phyloP scores from a whole-genome alignment of 2,329 filamentous ascomycete species.

The Fusarium pseudocircinatum region DNA sequence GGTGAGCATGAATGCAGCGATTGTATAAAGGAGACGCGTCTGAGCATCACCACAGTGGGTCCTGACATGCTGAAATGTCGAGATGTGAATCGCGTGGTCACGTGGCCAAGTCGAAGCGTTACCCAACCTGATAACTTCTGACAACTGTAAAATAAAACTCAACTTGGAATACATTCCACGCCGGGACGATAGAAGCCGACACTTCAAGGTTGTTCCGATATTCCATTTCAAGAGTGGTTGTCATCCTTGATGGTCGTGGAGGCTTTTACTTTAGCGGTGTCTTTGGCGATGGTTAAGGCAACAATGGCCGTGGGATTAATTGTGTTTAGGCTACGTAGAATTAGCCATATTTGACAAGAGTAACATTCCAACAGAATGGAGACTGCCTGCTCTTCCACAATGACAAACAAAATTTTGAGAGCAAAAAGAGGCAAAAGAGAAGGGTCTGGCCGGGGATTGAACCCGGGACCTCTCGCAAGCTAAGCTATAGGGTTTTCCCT shows the following conservation, averaged over 20 bases:
- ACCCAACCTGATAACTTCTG: neutral
- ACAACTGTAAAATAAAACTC: neutral
- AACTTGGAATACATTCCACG: neutral
- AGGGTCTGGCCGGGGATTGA: constrained; percentile 58
- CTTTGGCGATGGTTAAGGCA: too few species aligned
- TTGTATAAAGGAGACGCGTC: neutral
- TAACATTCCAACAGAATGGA: neutral
- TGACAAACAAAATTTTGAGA: neutral
- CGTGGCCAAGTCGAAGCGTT: neutral
- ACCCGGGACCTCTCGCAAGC: constrained; percentile 58
- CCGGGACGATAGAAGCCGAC: neutral
- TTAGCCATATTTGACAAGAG: too few species aligned
- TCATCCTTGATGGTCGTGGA: too few species aligned
- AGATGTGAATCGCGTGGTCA: neutral
- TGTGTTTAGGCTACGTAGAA: too few species aligned
- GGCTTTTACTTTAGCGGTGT: too few species aligned
- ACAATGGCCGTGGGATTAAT: too few species aligned
- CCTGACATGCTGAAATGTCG: neutral
- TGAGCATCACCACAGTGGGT: neutral
- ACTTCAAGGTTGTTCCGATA: too few species aligned
- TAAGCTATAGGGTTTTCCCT: constrained; percentile 59
- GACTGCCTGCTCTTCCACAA: neutral
- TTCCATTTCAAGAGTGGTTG: too few species aligned
- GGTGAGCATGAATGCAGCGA: neutral
- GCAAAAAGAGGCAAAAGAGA: constrained; percentile 33